Percentiles rank a stretch among this genome's conserved stretches.
Evolutionary conservation across 2,329 filamentous ascomycete species (phyloP).

Genomic region (Colletotrichum eremochloae): DNA sequence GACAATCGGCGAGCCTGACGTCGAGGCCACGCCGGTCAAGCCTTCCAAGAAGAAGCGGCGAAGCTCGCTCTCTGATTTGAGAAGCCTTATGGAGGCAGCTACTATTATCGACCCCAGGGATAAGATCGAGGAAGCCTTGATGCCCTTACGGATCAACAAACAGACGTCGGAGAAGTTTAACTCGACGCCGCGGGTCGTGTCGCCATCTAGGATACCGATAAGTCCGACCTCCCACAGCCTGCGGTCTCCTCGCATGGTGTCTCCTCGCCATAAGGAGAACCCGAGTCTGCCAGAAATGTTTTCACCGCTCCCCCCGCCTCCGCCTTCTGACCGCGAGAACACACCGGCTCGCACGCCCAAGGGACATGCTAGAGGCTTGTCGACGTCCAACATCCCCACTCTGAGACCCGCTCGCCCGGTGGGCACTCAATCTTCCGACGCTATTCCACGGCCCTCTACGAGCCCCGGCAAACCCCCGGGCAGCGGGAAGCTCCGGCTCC

Average conservation of each 20-base stretch:
- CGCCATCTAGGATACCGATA: constrained; percentile 66
- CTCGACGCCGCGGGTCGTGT: constrained; percentile 60
- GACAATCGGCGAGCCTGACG: constrained; percentile 71
- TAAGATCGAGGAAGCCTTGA: constrained; percentile 54
- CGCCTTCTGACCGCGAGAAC: constrained; percentile 31
- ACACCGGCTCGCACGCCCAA: constrained; percentile 32
- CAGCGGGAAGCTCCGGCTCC: constrained; percentile 71
- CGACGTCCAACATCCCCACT: constrained; percentile 67
- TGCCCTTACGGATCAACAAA: constrained; percentile 66
- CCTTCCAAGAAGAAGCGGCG: constrained; percentile 82
- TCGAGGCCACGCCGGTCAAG: constrained; percentile 50
- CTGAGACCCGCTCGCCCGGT: constrained; percentile 58
- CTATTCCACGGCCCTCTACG: constrained; percentile 47
- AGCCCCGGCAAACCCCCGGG: constrained; percentile 58
- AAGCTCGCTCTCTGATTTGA: constrained; percentile 91
- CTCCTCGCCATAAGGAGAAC: constrained; percentile 62
- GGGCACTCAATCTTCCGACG: constrained; percentile 45
- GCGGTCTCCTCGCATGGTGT: constrained; percentile 53
- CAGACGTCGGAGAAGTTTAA: constrained; percentile 70
- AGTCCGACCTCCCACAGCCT: constrained; percentile 60
- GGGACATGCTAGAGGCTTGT: constrained; percentile 64
- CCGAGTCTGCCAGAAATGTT: constrained; percentile 42
- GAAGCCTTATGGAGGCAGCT: constrained; percentile 74
- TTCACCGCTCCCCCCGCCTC: constrained; percentile 23
- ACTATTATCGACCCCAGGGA: constrained; percentile 60